Conservation (phyloP, 176 grass and related monocot genomes). For the Saccharum spontaneum region DNA sequence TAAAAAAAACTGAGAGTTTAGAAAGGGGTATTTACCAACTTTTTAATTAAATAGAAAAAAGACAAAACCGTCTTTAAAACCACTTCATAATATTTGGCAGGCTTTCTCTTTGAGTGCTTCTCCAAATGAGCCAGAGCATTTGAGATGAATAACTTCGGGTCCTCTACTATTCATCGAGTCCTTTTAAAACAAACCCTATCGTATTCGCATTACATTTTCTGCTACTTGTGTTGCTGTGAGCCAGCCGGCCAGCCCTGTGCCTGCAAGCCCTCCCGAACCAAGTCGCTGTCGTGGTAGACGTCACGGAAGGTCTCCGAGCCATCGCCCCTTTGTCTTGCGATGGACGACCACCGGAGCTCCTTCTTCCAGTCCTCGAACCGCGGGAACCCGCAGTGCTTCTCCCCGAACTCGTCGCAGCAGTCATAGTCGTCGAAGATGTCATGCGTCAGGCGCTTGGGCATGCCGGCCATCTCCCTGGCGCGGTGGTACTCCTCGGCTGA, state of each 20-base stretch:
- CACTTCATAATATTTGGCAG: too few species aligned
- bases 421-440: background rate
- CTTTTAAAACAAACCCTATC: too few species aligned
- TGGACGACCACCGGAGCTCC: background rate
- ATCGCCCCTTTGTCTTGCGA: background rate
- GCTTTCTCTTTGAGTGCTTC: too few species aligned
- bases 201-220: too few species aligned
- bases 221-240: too few species aligned
- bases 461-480: conserved; percentile 2
- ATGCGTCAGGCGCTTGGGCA: conserved; percentile 21
- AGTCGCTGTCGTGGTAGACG: background rate
- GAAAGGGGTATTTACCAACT: too few species aligned
- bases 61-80: too few species aligned
- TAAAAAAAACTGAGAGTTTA: too few species aligned
- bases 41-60: too few species aligned
- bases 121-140: too few species aligned
- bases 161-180: too few species aligned
- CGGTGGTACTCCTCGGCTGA: background rate
- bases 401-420: background rate
- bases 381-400: background rate
- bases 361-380: background rate
- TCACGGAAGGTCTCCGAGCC: background rate
- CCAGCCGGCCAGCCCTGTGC: background rate
- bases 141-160: too few species aligned
- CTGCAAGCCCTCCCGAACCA: background rate